Evolutionary conservation across 345 rosid genomes (phyloP).

Genomic region (Reutealis trisperma): DNA sequence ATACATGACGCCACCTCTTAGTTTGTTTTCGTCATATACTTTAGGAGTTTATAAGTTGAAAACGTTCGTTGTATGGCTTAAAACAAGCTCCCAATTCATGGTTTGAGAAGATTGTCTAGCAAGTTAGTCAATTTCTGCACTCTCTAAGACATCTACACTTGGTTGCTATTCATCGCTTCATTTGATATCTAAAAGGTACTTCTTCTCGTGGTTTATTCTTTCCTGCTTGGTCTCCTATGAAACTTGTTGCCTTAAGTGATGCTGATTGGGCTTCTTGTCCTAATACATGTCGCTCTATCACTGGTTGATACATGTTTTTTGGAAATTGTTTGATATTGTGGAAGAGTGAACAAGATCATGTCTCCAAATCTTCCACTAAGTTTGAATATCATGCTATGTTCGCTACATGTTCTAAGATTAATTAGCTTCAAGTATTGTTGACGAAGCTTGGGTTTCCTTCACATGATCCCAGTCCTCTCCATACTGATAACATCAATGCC

Average conservation of each 20-base stretch:
- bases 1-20: background rate
- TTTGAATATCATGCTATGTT: too few species aligned
- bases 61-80: background rate
- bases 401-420: too few species aligned
- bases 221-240: background rate
- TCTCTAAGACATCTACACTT: slow-evolving; percentile 1
- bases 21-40: background rate
- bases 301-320: background rate
- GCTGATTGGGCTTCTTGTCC: background rate
- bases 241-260: background rate
- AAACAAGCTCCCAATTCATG: background rate
- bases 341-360: too few species aligned
- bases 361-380: too few species aligned
- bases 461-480: too few species aligned
- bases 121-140: background rate
- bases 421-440: too few species aligned
- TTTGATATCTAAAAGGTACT: background rate
- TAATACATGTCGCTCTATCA: background rate
- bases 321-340: background rate
- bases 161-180: background rate
- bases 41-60: background rate
- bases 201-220: background rate
- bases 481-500: too few species aligned
- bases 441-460: too few species aligned
- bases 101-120: background rate